Evolutionary conservation across 306 rosid species (phyloP), one percentile per base, ranked within the genome.

Genomic region (Prunus persica): DNA sequence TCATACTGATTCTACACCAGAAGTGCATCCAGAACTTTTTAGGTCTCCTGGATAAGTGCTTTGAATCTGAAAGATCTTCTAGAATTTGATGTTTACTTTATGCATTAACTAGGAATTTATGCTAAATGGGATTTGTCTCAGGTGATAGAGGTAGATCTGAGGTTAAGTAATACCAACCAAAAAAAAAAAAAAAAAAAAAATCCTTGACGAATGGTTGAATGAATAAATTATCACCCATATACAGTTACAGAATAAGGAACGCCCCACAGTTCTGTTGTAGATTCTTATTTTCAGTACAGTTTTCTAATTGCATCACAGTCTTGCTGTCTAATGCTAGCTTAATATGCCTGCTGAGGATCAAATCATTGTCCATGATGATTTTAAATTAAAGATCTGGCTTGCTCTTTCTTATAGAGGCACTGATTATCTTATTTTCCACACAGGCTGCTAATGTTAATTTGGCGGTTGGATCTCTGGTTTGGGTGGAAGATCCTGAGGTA

Each of bases 401-500:
- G 28, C 27, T 82, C 9, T 78, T 63, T 71, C 49, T 64, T 47
- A 75, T 56, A 60, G 78, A 67, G 24, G 12, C 65, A 28, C 18
- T 86, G 63, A 84, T 52, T 68, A 61, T 69, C 50, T 85, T 49
- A 65, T 82, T 82, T 57, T 67, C 80, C 67, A 73, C 38, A 81
- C 92, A 95, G 98, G 86, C 88, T 74, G 73, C 79, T 76, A 86
- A 88, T 75, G 82, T 80, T 50, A 90, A 51, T 73, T 85, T 75
- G 54, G 81, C 54, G 11, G 86, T 89, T 76, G 98, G 97, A 70
- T 84, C 96, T 67, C 86, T 73, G 62, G 80, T 92, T 76, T 95
- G 93, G 95, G 76, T 89, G 46, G 93, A 91, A 88, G 96, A 95
- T 83, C 83, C 87, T 54, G 93, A 88, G 71, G 50, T 55, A 80